Evolutionary conservation across 768 basidiomycete species (phyloP), one percentile per base, ranked within the genome.

Genomic region (Suillus cothurnatus): DNA sequence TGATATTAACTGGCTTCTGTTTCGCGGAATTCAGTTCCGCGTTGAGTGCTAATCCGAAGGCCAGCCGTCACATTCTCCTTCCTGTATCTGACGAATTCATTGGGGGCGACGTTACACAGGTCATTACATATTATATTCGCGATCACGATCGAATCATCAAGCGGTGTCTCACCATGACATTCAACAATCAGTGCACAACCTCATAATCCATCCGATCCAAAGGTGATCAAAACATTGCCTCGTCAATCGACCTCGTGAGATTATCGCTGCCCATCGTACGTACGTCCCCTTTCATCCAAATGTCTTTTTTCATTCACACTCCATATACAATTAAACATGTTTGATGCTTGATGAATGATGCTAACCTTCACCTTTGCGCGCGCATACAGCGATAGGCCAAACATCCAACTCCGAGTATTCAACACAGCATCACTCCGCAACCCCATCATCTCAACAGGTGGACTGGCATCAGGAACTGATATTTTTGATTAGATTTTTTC

Each of bases 401-500:
- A 65, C 82, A 81, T 68, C 89, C 91, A 0, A 80, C 83, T n/a
- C 73, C n/a, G n/a, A n/a, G n/a, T 85, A 41, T 92, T 89, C 72
- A 83, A 81, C 19, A 89, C 88, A 0, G 86, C 86, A 0, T 83
- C 85, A 26, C 70, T 91, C 55, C 84, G 88, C 50, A 93, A 92
- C 70, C 90, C 91, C 0, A 91, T 92, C 63, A 87, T 87, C 52
- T 86, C 87, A 6, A 80, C 79, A 0, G 87, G 87, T 12, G 86
- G 87, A 55, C 74, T 87, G 34, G 50, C 50, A 19, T 74, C 82
- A 0, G 77, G 77, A 1, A 84, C 84, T 2, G 91, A 92, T 66
- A 91, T 93, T 43, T 84, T 87, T 7, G 90, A 92, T 69, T 92
- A 90, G 90, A 69, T 74, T 4, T 79, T 71, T 82, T 80, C 66